A percentile compares a stretch with the other conserved stretches of the same genome.
These are phyloP conservation scores for Carex kokanica DNA, from an alignment of 176 grass and related monocot genomes.

Conservation along the genomic window DNA sequence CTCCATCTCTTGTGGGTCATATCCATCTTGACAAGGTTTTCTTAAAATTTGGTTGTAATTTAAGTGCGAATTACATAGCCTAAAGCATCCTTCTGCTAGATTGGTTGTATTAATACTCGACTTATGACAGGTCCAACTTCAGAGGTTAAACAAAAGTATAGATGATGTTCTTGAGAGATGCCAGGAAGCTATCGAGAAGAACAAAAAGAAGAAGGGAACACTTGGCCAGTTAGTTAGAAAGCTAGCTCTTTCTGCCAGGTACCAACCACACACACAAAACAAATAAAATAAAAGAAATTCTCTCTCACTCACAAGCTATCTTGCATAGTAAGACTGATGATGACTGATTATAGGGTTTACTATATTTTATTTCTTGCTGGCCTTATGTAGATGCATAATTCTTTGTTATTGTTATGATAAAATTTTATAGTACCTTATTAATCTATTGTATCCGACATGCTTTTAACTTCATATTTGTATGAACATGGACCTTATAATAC, in stretches of 20 bases:
- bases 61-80: conserved; percentile 15
- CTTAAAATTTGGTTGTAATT: neutral
- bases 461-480: neutral
- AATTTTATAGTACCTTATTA: neutral
- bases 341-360: neutral
- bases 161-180: conserved; percentile 65
- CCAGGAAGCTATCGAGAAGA: conserved; percentile 52
- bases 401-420: neutral
- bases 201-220: conserved; percentile 73
- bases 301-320: neutral
- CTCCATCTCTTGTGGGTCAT: conserved; percentile 70
- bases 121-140: conserved; percentile 52
- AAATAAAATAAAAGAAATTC: neutral
- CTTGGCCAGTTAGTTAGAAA: conserved; percentile 66
- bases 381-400: neutral
- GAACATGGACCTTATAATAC: neutral
- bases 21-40: conserved; percentile 81
- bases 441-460: neutral
- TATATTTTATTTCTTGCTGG: neutral
- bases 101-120: neutral
- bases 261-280: too few relatives aligned
- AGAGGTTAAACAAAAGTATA: conserved; percentile 52
- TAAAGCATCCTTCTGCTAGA: conserved; percentile 12
- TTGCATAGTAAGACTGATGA: conserved; percentile 3
- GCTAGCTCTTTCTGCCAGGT: conserved; percentile 57